A percentile compares a stretch with the other conserved stretches of the same genome.
Evolutionary conservation across 257 asterid species (phyloP).

Genomic region (Solanum chilense): DNA sequence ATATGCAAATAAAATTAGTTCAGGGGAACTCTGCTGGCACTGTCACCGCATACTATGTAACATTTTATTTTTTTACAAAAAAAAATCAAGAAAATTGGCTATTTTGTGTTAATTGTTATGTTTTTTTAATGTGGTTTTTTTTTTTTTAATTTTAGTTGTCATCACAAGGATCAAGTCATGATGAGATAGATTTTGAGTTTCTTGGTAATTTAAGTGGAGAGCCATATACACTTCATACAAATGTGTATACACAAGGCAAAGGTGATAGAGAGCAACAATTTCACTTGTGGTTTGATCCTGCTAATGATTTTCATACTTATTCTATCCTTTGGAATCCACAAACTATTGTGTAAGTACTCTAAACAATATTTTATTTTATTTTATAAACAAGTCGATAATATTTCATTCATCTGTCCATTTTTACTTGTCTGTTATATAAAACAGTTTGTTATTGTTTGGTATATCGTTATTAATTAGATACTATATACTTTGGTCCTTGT

Average conservation of each 20-base stretch:
- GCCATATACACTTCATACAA: conserved; percentile 54
- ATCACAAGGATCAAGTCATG: conserved; percentile 41
- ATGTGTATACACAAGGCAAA: conserved; percentile 48
- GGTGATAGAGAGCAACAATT: conserved; percentile 67
- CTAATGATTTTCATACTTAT: conserved; percentile 43
- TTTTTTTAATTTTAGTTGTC: conserved; percentile 23
- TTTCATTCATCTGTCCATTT: no score
- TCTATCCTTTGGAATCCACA: conserved; percentile 44
- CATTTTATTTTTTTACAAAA: neutral
- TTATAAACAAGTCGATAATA: no score
- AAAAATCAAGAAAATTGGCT: neutral
- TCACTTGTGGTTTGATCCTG: conserved; percentile 61
- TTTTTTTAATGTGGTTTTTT: neutral
- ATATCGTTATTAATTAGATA: no score
- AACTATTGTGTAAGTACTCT: conserved; percentile 28
- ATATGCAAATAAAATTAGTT: conserved; percentile 45
- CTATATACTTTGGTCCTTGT: no score
- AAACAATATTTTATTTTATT: neutral
- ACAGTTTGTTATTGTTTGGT: no score
- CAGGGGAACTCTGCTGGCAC: conserved; percentile 73
- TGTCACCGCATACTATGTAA: conserved; percentile 53
- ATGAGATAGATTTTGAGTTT: conserved; percentile 73
- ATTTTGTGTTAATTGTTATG: neutral
- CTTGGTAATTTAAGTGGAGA: conserved; percentile 60
- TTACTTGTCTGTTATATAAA: no score